These are phyloP conservation scores for Phialemonium atrogriseum DNA, from an alignment of 2,329 filamentous ascomycete genomes.

Conservation along the genomic window DNA sequence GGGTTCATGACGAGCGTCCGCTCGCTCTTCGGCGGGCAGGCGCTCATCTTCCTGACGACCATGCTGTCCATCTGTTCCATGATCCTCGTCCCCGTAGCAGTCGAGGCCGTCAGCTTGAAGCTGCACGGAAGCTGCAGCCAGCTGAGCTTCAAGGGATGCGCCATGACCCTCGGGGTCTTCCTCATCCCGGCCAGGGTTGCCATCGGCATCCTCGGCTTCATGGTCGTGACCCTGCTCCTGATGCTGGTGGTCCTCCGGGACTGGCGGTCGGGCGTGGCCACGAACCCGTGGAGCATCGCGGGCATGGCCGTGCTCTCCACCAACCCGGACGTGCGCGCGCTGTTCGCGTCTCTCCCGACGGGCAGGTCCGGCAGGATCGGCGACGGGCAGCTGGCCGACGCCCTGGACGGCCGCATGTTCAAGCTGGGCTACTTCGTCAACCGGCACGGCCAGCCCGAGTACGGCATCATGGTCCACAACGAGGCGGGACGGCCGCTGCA, in stretches of 20 bases:
- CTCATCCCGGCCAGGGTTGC: conserved; percentile 14
- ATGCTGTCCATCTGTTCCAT: conserved; percentile 17
- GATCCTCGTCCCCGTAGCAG: conserved; percentile 19
- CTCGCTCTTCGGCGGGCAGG: conserved; percentile 15
- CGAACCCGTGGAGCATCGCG: conserved; percentile 27
- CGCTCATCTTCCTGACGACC: conserved; percentile 18
- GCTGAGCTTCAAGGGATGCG: conserved; percentile 17
- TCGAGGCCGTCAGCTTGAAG: conserved; percentile 20
- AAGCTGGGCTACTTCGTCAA: conserved; percentile 18
- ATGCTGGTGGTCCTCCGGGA: conserved; percentile 15
- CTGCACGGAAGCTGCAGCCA: conserved; percentile 17
- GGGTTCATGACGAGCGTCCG: conserved; percentile 14
- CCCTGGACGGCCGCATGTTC: conserved; percentile 15
- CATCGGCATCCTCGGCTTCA: conserved; percentile 18
- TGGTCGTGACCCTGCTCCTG: conserved; percentile 17
- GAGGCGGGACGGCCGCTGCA: conserved; percentile 3
- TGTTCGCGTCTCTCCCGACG: conserved; percentile 13
- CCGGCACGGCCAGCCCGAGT: conserved; percentile 16
- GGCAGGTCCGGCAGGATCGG: conserved; percentile 11
- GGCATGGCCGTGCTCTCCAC: conserved; percentile 18
- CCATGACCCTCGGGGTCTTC: conserved; percentile 20
- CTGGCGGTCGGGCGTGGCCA: conserved; percentile 22
- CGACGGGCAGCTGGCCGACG: conserved; percentile 9
- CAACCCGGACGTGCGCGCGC: conserved; percentile 13
- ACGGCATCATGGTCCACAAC: conserved; percentile 17